Evolutionary conservation across 352 stramenopile species (phyloP).

Genomic region (Pythium periplocum): DNA sequence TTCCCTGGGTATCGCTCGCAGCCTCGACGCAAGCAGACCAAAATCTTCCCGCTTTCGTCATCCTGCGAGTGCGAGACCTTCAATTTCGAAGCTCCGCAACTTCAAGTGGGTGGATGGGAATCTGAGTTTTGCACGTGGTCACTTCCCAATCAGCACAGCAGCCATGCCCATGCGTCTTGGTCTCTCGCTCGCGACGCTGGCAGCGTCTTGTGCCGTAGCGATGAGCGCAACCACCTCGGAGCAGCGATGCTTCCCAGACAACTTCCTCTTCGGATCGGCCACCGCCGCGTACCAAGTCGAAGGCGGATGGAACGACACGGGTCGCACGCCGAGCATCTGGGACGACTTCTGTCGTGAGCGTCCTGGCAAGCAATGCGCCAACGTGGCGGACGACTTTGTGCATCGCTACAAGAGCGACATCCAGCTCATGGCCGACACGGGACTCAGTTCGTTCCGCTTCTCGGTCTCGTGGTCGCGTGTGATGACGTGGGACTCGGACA

Average conservation of each 20-base stretch:
- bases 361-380: conserved; percentile 73
- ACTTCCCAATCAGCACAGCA: background rate
- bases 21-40: too few species aligned
- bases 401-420: conserved; percentile 89
- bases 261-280: conserved; percentile 86
- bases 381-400: conserved; percentile 93
- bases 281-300: conserved; percentile 94
- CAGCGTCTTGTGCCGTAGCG: too few species aligned
- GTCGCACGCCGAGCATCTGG: conserved; percentile 88
- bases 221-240: too few species aligned
- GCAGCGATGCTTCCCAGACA: conserved; percentile 48
- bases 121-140: background rate
- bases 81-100: too few species aligned
- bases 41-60: too few species aligned
- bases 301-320: conserved; percentile 78
- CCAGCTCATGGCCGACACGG: conserved; percentile 88
- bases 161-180: background rate
- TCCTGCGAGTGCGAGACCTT: too few species aligned
- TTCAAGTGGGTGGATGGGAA: too few species aligned
- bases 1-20: too few species aligned
- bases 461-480: conserved; percentile 92
- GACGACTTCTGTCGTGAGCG: conserved; percentile 86
- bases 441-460: conserved; percentile 90
- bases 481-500: conserved; percentile 65
- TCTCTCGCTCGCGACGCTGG: background rate